phyloP scores from a whole-genome alignment of 305 asterid genomes.

The Solanum hybrid region DNA sequence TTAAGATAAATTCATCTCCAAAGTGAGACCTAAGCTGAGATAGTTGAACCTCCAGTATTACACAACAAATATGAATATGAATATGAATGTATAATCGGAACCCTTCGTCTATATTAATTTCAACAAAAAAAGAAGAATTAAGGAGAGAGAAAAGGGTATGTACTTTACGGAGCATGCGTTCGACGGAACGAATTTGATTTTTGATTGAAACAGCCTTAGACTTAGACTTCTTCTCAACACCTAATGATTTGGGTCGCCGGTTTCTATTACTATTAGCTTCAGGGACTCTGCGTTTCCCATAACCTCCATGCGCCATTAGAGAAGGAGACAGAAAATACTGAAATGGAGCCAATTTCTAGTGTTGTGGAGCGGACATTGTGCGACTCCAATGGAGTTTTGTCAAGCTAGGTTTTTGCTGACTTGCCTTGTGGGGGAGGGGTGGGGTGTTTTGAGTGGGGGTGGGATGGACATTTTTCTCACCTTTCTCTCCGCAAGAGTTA shows the following conservation, averaged over 20 bases:
- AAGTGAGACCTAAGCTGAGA: background rate
- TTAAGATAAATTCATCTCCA: background rate
- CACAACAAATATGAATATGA: background rate
- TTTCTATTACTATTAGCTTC: background rate
- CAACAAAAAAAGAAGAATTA: background rate
- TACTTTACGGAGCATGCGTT: constrained; percentile 90
- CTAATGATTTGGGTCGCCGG: constrained; percentile 49
- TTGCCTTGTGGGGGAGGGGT: background rate
- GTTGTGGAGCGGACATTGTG: background rate
- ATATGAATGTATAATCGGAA: background rate
- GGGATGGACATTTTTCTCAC: no score
- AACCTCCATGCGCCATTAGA: constrained; percentile 73
- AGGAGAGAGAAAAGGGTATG: background rate
- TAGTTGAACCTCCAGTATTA: background rate
- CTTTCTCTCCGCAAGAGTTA: background rate
- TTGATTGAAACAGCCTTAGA: constrained; percentile 65
- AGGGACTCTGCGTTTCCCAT: constrained; percentile 53
- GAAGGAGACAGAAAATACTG: background rate
- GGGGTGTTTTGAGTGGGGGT: no score
- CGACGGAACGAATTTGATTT: constrained; percentile 83
- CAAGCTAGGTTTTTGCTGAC: background rate
- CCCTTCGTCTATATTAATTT: background rate
- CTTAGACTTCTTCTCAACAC: constrained; percentile 55
- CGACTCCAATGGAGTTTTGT: background rate
- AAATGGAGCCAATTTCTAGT: background rate